Percentiles rank a stretch among this genome's conserved stretches.
Evolutionary conservation across 441 rosid species (phyloP).

Genomic region (Breynia disticha): DNA sequence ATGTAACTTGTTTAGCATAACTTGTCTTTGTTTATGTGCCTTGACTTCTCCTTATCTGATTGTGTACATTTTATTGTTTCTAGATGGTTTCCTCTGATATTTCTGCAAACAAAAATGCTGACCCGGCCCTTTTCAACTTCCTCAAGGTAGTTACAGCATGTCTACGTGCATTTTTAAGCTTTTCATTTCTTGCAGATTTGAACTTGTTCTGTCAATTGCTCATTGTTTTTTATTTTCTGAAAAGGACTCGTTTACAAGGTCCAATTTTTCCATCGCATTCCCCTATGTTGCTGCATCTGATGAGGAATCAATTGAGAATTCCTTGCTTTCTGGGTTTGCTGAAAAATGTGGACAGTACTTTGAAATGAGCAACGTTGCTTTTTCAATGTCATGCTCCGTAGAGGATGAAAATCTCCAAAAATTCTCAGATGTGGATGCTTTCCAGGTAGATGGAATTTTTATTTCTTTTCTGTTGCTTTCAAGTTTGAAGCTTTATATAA

Average conservation of each 20-base stretch:
- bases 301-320: conserved; percentile 59
- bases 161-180: neutral
- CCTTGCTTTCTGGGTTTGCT: conserved; percentile 54
- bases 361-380: conserved; percentile 42
- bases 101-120: conserved; percentile 41
- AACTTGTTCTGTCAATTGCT: neutral
- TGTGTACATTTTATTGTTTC: conserved; percentile 13
- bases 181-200: neutral
- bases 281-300: conserved; percentile 66
- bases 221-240: conserved; percentile 10
- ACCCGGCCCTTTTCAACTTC: conserved; percentile 48
- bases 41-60: conserved; percentile 8
- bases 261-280: conserved; percentile 89
- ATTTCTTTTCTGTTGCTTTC: neutral
- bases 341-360: conserved; percentile 53
- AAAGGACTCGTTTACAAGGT: conserved; percentile 50
- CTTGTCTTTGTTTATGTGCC: neutral
- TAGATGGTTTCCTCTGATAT: conserved; percentile 70
- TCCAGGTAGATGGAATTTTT: conserved; percentile 39
- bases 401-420: conserved; percentile 51
- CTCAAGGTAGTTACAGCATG: conserved; percentile 42
- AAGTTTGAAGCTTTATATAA: neutral
- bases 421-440: conserved; percentile 45
- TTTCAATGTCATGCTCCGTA: conserved; percentile 61
- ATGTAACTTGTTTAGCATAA: neutral